phyloP scores from a whole-genome alignment of 495 filamentous ascomycete genomes.

The Penicillium riverlandense region DNA sequence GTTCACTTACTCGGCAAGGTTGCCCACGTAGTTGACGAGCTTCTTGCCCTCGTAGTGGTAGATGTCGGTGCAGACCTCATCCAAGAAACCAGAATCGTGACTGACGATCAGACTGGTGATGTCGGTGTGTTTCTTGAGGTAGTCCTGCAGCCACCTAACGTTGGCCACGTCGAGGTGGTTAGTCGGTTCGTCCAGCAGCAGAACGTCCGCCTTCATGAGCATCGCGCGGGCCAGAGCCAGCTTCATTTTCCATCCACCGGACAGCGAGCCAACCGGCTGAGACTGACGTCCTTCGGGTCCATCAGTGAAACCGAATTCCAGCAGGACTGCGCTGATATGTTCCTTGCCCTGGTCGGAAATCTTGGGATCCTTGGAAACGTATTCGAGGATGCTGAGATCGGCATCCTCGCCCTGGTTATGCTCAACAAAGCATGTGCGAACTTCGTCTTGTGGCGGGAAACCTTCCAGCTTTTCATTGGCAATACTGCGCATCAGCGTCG shows the following conservation, averaged over 20 bases:
- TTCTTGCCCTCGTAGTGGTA: conserved; percentile 99
- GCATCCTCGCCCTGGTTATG: conserved; percentile 98
- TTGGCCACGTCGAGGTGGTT: conserved; percentile 97
- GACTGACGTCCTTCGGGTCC: conserved; percentile 83
- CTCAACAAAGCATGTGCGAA: conserved; percentile 97
- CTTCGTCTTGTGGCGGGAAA: conserved; percentile 83
- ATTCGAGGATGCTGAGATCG: conserved; percentile 90
- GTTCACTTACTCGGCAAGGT: conserved; percentile 61
- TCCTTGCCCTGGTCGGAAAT: conserved; percentile 68
- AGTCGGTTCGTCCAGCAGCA: conserved; percentile 96
- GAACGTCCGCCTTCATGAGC: conserved; percentile 90
- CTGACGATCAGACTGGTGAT: conserved; percentile 97
- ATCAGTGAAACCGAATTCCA: conserved; percentile 87
- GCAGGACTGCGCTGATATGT: conserved; percentile 73
- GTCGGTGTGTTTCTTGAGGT: conserved; percentile 90
- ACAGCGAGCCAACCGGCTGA: conserved; percentile 85
- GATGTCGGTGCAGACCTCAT: conserved; percentile 96
- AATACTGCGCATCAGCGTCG: conserved; percentile 95
- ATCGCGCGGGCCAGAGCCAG: conserved; percentile 92
- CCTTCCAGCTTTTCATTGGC: conserved; percentile 93
- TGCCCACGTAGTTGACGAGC: conserved; percentile 88
- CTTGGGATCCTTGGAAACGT: conserved; percentile 74
- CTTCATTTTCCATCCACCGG: conserved; percentile 99
- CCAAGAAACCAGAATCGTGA: conserved; percentile 96
- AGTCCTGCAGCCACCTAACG: conserved; percentile 90